Evolutionary conservation across 306 rosid genomes (phyloP).

Genomic region (Sicyos baderoa): DNA sequence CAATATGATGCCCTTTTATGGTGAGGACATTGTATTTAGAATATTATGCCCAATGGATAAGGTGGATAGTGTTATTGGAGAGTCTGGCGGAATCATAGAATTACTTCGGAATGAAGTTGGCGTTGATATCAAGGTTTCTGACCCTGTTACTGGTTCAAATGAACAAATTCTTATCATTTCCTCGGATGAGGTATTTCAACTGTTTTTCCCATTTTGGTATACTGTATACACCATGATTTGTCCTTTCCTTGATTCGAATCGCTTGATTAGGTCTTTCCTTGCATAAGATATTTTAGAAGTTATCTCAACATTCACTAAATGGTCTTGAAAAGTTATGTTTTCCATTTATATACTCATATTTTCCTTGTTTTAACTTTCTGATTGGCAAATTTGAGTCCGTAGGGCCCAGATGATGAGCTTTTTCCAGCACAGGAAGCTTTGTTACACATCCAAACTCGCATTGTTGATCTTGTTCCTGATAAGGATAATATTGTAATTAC

Average conservation of each 20-base stretch:
- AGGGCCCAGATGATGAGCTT: constrained; percentile 94
- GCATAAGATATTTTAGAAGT: not conserved
- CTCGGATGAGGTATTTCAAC: constrained; percentile 73
- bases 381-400: constrained; percentile 22
- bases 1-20: constrained; percentile 45
- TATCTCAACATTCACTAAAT: not conserved
- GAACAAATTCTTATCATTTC: constrained; percentile 77
- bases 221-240: not conserved
- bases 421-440: constrained; percentile 99
- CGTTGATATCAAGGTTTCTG: constrained; percentile 65
- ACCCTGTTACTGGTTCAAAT: constrained; percentile 59
- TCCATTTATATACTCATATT: not conserved
- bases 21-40: constrained; percentile 78
- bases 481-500: constrained; percentile 72
- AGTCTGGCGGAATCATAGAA: constrained; percentile 71
- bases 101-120: constrained; percentile 85
- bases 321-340: not conserved
- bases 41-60: constrained; percentile 80
- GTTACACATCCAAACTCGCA: constrained; percentile 82
- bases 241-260: not conserved
- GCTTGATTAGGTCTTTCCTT: not conserved
- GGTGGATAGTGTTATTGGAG: constrained; percentile 66
- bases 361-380: constrained; percentile 14
- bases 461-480: constrained; percentile 76
- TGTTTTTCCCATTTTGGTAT: not conserved